Base-by-base conservation (phyloP, 2,329 filamentous ascomycete genomes). In the Fusarium praegraminearum region DNA sequence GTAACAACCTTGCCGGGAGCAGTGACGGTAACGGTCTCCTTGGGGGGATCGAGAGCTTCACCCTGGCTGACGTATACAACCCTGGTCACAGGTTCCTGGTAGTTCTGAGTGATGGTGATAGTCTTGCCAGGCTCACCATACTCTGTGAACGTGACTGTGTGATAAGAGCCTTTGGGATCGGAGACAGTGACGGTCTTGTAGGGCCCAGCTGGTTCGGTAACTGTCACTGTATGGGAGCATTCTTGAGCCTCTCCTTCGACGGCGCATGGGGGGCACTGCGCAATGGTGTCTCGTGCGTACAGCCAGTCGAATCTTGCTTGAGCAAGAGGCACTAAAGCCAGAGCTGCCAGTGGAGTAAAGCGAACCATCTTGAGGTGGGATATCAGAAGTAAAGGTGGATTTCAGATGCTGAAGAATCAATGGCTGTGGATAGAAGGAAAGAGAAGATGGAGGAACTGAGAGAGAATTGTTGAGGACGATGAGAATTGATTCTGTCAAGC, bases 181-280 rank as follows among this genome's bases (percentile, higher is more conserved):
- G 56, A 65, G 28, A 74, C 35, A 8, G 67, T 75, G 30, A 73
- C 57, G 7, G 69, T 75, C 38, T 67, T 53, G 18, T 64, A 50
- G 15, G 53, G 38, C 2, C 45, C 38, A 54, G 69, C 55, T 46
- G 70, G 67, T 22, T 73, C 68, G 16, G 74, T 77, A 32, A 78
- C 65, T 22, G 75, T 78, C 36, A 79, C 67, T 13, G 74, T 76
- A 11, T 62, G 59, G 11, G 44, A 35, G 15, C 47, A 69, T n/a
- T 64, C 57, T 11, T 49, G 57, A 24, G 65, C 30, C 15, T 56
- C 63, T 24, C 65, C 65, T 20, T 73, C 43, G 12, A 57, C 50
- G 8, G 73, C 58, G 26, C 78, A 80, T 35, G 78, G 74, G 43
- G 76, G 78, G 51, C 76, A 79, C 47, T 75, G 72, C 7, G 73